A percentile compares a stretch with the other conserved stretches of the same genome.
Conservation (phyloP, 768 basidiomycete genomes). For the Sporobolomyces pararoseus region DNA sequence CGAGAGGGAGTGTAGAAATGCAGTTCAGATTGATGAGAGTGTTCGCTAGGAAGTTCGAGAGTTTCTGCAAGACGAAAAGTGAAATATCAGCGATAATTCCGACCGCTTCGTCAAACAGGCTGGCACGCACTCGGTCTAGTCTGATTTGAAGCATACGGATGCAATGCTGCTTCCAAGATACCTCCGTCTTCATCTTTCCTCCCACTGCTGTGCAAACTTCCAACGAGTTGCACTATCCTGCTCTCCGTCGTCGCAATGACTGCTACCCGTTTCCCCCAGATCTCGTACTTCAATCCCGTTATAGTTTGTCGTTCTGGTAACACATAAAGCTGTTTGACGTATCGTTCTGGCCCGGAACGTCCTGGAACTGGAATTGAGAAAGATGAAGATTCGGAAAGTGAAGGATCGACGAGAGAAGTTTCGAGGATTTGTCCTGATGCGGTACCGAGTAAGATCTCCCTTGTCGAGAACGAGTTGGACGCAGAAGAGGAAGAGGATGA, state of each 20-base stretch:
- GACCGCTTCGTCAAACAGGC: no score
- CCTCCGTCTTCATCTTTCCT: slow-evolving; percentile 68
- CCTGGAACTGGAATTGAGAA: slow-evolving; percentile 45
- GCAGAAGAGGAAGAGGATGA: slow-evolving; percentile 50
- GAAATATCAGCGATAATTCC: no score
- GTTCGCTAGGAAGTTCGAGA: slow-evolving; percentile 79
- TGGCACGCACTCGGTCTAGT: slow-evolving; percentile 74
- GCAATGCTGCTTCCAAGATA: slow-evolving; percentile 69
- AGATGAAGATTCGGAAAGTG: slow-evolving; percentile 61
- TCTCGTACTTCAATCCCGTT: slow-evolving; percentile 78
- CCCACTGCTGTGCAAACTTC: slow-evolving; percentile 56
- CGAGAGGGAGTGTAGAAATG: slow-evolving; percentile 65
- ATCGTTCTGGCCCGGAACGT: slow-evolving; percentile 48
- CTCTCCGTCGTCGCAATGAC: slow-evolving; percentile 79
- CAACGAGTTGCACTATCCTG: slow-evolving; percentile 85
- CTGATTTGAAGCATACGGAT: slow-evolving; percentile 61
- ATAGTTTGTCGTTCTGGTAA: slow-evolving; percentile 72
- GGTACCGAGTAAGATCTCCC: slow-evolving; percentile 81
- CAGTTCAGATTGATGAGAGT: slow-evolving; percentile 62
- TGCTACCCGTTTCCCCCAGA: slow-evolving; percentile 54
- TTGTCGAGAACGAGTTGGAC: slow-evolving; percentile 66
- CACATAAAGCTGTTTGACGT: slow-evolving; percentile 49
- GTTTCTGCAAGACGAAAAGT: slow-evolving; percentile 60
- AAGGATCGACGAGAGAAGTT: slow-evolving; percentile 72
- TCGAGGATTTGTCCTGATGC: slow-evolving; percentile 82